phyloP scores from a whole-genome alignment of 2,329 filamentous ascomycete species.

The Ascochyta fabae region DNA sequence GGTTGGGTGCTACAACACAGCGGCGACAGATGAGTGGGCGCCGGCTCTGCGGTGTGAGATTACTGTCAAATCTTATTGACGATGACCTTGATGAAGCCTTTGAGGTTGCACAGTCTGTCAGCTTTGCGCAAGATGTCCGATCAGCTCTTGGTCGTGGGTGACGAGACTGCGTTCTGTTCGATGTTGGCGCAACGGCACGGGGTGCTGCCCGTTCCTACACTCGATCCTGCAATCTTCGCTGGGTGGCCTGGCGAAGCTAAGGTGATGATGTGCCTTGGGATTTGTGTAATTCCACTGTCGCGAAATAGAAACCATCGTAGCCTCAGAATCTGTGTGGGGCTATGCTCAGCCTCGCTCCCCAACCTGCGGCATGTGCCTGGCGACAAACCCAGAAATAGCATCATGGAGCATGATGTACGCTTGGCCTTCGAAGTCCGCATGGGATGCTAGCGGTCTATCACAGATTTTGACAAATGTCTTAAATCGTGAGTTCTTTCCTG shows the following conservation, averaged over 20 bases:
- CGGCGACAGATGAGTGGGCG: background rate
- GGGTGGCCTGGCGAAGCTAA: slow-evolving; percentile 3
- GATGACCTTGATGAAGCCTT: background rate
- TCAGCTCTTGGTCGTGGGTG: slow-evolving; percentile 1
- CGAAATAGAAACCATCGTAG: slow-evolving; percentile 14
- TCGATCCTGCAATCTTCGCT: slow-evolving; percentile 1
- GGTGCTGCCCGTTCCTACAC: background rate
- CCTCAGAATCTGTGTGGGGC: slow-evolving; percentile 12
- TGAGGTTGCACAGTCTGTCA: slow-evolving; percentile 12
- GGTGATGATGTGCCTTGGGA: background rate
- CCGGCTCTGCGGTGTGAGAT: slow-evolving; percentile 14
- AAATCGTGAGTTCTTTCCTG: background rate
- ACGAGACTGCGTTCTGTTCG: background rate
- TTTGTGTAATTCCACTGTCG: slow-evolving; percentile 2
- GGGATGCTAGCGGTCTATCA: background rate
- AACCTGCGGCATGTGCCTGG: slow-evolving; percentile 14
- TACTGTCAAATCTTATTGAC: slow-evolving; percentile 3
- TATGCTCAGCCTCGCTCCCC: slow-evolving; percentile 16
- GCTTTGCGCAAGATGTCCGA: slow-evolving; percentile 1
- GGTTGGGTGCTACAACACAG: background rate
- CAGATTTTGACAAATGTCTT: background rate
- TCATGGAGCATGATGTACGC: background rate
- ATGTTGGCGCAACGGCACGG: slow-evolving; percentile 5
- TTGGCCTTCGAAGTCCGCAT: background rate
- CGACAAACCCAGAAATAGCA: slow-evolving; percentile 15